A percentile compares a stretch with the other conserved stretches of the same genome.
phyloP scores from a whole-genome alignment of 805 yeast genomes.

The Lipomyces japonicus region DNA sequence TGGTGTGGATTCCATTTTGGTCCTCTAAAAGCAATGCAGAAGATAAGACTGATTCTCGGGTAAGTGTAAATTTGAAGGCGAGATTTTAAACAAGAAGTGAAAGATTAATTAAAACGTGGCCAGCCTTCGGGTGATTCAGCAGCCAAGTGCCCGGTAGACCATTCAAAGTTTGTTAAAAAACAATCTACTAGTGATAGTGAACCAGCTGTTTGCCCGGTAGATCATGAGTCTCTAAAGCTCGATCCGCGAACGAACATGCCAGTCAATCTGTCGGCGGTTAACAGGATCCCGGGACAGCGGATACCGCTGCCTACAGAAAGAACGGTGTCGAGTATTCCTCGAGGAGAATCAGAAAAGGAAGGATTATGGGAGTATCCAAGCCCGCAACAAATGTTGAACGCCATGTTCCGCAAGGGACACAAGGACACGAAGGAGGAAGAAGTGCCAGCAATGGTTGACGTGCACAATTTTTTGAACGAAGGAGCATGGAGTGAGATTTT shows the following conservation, averaged over 20 bases:
- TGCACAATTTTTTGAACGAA: slow-evolving; percentile 92
- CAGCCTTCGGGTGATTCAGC: slow-evolving; percentile 7
- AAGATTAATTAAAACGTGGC: neutral
- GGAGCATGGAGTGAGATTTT: slow-evolving; percentile 96
- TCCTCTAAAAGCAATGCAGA: slow-evolving; percentile 1
- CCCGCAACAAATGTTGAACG: slow-evolving; percentile 98
- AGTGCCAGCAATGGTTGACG: slow-evolving; percentile 93
- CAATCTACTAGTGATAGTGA: too few relatives aligned
- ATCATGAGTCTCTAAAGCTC: slow-evolving; percentile 32
- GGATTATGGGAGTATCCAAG: slow-evolving; percentile 98
- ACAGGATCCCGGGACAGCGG: slow-evolving; percentile 86
- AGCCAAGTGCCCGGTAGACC: slow-evolving; percentile 44
- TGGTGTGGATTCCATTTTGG: slow-evolving; percentile 30
- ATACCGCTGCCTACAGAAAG: slow-evolving; percentile 76
- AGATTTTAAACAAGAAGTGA: too few relatives aligned
- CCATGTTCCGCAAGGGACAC: slow-evolving; percentile 93
- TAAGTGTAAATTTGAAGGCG: too few relatives aligned
- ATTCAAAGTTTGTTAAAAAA: slow-evolving; percentile 32
- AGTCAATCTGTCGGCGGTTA: slow-evolving; percentile 47
- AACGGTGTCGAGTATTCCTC: slow-evolving; percentile 79
- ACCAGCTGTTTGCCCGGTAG: slow-evolving; percentile 41
- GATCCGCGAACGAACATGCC: slow-evolving; percentile 36
- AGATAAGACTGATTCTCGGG: slow-evolving; percentile 2
- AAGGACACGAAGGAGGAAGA: slow-evolving; percentile 89
- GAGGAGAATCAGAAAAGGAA: slow-evolving; percentile 59